phyloP scores from a whole-genome alignment of 257 asterid genomes.

The Primulina eburnea region DNA sequence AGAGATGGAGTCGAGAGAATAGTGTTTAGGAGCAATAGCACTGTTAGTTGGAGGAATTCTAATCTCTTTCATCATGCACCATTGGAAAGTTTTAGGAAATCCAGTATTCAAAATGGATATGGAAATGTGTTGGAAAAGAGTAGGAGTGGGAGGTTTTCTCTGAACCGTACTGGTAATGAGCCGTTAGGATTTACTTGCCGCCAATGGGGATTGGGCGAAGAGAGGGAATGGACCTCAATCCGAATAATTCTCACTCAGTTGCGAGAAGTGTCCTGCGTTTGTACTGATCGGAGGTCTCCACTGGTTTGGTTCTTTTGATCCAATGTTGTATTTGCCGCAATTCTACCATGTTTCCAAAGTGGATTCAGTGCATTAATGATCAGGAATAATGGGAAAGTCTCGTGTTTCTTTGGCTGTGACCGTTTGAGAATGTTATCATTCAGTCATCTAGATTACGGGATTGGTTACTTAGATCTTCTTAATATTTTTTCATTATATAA shows the following conservation, averaged over 20 bases:
- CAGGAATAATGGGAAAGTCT: not conserved
- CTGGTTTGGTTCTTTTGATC: not conserved
- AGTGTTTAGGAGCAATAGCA: not conserved
- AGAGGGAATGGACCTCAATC: not conserved
- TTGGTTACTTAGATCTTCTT: too few species aligned
- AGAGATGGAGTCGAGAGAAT: not conserved
- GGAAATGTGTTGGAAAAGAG: not conserved
- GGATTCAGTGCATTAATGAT: not conserved
- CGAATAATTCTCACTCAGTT: not conserved
- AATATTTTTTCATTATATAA: too few species aligned
- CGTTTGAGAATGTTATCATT: not conserved
- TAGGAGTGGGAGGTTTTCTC: not conserved
- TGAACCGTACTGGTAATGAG: not conserved
- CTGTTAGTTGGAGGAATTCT: not conserved
- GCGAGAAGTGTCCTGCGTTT: slow-evolving; percentile 35
- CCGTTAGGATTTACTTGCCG: not conserved
- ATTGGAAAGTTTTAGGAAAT: not conserved
- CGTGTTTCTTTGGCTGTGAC: not conserved
- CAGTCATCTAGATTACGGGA: too few species aligned
- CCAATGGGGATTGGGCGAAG: not conserved
- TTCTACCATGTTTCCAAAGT: not conserved
- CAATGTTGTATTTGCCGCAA: not conserved
- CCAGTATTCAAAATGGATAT: not conserved
- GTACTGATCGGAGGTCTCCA: not conserved
- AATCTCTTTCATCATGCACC: not conserved